phyloP scores from a whole-genome alignment of 176 grass and related monocot species.

The Carex pumila region DNA sequence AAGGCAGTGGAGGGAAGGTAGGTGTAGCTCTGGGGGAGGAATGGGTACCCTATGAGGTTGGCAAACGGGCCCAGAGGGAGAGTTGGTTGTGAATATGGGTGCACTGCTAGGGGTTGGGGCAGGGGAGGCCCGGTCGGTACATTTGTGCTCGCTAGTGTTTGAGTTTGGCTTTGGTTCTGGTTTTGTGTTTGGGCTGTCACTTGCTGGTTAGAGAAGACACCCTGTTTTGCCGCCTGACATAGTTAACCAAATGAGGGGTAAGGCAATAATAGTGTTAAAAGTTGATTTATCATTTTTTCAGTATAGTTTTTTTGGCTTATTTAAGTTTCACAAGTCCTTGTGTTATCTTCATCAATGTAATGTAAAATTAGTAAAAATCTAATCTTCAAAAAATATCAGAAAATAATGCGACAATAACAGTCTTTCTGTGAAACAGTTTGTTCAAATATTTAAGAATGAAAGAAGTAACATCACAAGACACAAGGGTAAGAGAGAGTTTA shows the following conservation, averaged over 20 bases:
- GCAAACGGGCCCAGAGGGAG: conserved; percentile 61
- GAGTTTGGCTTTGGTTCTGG: conserved; percentile 21
- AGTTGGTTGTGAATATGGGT: conserved; percentile 92
- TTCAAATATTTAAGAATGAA: background rate
- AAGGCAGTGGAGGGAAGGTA: conserved; percentile 79
- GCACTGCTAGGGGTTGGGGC: conserved; percentile 70
- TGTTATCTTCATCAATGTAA: background rate
- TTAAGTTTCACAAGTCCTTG: background rate
- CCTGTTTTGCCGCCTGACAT: conserved; percentile 56
- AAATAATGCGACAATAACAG: background rate
- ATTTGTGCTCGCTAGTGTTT: conserved; percentile 56
- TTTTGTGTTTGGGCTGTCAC: conserved; percentile 18
- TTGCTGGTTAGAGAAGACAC: conserved; percentile 63
- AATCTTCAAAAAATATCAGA: background rate
- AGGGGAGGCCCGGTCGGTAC: conserved; percentile 42
- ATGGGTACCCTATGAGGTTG: conserved; percentile 87
- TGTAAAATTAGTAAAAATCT: background rate
- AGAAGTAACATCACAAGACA: background rate
- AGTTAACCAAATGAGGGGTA: background rate
- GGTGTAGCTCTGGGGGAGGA: conserved; percentile 73
- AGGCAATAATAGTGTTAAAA: background rate
- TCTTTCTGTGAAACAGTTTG: background rate
- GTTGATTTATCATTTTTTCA: background rate
- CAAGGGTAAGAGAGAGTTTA: conserved; percentile 10
- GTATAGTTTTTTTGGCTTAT: background rate